These are phyloP conservation scores for Phaeoacremonium minimum DNA, from an alignment of 2,329 filamentous ascomycete species.

Conservation along the genomic window DNA sequence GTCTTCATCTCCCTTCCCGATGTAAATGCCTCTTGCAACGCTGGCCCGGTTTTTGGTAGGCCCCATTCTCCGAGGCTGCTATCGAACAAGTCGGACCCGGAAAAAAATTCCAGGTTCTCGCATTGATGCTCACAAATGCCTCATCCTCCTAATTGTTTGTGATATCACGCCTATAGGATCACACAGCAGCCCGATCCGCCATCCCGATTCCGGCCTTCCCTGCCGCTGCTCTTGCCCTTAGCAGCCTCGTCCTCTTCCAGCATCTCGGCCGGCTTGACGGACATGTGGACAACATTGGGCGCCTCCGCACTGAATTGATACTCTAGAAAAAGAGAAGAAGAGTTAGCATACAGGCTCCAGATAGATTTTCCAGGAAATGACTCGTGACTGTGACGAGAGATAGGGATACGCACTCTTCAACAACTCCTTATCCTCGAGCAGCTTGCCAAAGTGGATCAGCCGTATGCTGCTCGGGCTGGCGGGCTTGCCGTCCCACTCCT, in stretches of 20 bases:
- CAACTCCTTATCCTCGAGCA: conserved; percentile 83
- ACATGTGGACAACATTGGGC: conserved; percentile 92
- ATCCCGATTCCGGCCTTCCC: conserved; percentile 33
- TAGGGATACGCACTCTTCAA: conserved; percentile 71
- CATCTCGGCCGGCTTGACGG: conserved; percentile 79
- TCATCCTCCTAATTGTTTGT: no score
- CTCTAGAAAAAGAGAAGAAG: conserved; percentile 42
- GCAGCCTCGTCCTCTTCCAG: conserved; percentile 76
- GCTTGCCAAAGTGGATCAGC: conserved; percentile 85
- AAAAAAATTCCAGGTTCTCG: no score
- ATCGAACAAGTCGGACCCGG: no score
- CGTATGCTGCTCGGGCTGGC: conserved; percentile 85
- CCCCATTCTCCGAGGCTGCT: no score
- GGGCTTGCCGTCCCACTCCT: conserved; percentile 85
- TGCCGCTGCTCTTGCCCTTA: conserved; percentile 50
- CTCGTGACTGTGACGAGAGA: no score
- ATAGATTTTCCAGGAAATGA: no score
- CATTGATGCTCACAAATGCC: no score
- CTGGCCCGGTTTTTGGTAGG: no score
- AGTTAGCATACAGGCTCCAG: no score
- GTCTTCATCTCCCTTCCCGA: no score
- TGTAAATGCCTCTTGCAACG: no score
- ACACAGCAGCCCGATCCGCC: conserved; percentile 44
- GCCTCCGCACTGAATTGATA: conserved; percentile 71
- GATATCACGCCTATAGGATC: conserved; percentile 47